These are phyloP conservation scores for Skeletonema marinoi DNA, from an alignment of 108 stramenopile species.

Conservation along the genomic window DNA sequence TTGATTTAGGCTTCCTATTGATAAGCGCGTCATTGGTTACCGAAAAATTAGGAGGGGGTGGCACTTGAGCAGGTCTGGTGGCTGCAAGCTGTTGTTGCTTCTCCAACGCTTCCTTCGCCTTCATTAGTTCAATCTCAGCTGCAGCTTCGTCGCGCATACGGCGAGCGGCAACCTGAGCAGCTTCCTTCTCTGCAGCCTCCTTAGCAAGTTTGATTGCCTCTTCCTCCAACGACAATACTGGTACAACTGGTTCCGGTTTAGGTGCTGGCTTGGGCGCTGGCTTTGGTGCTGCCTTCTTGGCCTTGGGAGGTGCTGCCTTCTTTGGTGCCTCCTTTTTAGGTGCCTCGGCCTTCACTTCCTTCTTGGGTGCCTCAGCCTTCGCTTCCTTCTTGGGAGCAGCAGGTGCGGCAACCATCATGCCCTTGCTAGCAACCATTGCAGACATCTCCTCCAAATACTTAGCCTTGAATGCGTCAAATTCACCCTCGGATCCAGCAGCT, in stretches of 20 bases:
- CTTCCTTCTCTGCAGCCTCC: slow-evolving; percentile 62
- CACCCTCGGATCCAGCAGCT: slow-evolving; percentile 51
- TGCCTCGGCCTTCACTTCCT: slow-evolving; percentile 26
- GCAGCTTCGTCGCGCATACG: slow-evolving; percentile 68
- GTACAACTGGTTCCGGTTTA: slow-evolving; percentile 51
- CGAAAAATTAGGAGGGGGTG: not conserved
- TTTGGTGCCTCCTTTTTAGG: slow-evolving; percentile 18
- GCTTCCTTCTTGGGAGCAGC: slow-evolving; percentile 15
- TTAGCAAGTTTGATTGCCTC: slow-evolving; percentile 63
- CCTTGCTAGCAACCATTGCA: slow-evolving; percentile 41
- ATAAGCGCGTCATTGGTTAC: not conserved
- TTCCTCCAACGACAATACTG: slow-evolving; percentile 54
- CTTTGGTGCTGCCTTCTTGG: slow-evolving; percentile 9
- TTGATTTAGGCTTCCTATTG: not conserved
- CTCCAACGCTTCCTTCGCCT: slow-evolving; percentile 65
- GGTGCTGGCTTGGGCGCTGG: slow-evolving; percentile 20
- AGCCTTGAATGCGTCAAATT: slow-evolving; percentile 53
- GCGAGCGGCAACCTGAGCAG: slow-evolving; percentile 59
- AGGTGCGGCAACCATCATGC: slow-evolving; percentile 11
- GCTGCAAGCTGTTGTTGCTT: slow-evolving; percentile 50
- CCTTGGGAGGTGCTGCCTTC: slow-evolving; percentile 9
- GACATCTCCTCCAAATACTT: slow-evolving; percentile 57
- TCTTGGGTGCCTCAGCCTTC: not conserved
- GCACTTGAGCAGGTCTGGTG: slow-evolving; percentile 6
- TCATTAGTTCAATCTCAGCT: slow-evolving; percentile 57